phyloP scores from a whole-genome alignment of 345 rosid genomes.

The Arabis alpina region DNA sequence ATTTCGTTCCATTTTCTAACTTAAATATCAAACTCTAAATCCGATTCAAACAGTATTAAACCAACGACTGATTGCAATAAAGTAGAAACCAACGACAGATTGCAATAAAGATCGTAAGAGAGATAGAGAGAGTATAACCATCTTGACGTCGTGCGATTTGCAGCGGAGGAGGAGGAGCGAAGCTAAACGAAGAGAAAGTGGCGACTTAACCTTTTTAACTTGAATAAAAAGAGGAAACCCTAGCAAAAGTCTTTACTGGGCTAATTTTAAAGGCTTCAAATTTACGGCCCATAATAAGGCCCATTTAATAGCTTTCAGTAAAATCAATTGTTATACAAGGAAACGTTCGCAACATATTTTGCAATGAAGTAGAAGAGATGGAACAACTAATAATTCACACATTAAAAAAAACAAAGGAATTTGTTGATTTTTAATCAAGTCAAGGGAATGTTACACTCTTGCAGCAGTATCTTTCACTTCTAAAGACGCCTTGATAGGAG shows the following conservation, averaged over 20 bases:
- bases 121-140: constrained; percentile 27
- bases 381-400: no score
- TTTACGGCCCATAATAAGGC: constrained; percentile 20
- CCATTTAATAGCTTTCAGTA: constrained; percentile 1
- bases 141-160: constrained; percentile 39
- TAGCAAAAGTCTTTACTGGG: constrained; percentile 7
- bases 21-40: neutral
- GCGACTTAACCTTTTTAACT: constrained; percentile 10
- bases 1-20: neutral
- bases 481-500: neutral
- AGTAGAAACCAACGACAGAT: neutral
- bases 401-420: no score
- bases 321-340: no score
- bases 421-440: no score
- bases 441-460: neutral
- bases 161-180: constrained; percentile 29
- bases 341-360: no score
- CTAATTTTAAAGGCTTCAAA: neutral
- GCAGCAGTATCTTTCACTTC: neutral
- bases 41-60: neutral
- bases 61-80: neutral
- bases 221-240: constrained; percentile 25
- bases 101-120: no score
- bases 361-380: no score
- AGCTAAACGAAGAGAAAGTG: neutral